Evolutionary conservation across 805 yeast genomes (phyloP).

Genomic region (Starmerella vaccinii): DNA sequence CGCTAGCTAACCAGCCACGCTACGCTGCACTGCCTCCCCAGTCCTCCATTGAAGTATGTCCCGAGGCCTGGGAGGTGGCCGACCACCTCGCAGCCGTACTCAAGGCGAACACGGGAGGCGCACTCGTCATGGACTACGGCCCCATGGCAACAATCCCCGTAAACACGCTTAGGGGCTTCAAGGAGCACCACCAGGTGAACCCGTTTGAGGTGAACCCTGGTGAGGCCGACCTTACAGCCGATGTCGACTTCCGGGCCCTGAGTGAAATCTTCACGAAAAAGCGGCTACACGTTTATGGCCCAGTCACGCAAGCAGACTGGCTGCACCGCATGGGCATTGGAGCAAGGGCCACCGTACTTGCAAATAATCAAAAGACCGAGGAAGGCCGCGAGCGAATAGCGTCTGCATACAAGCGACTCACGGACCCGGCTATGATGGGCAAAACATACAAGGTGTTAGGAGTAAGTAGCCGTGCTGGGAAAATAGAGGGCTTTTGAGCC

Average conservation of each 20-base stretch:
- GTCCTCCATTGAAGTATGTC: conserved; percentile 59
- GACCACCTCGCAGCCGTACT: conserved; percentile 42
- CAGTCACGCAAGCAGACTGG: conserved; percentile 71
- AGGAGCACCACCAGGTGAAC: conserved; percentile 58
- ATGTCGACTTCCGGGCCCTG: conserved; percentile 67
- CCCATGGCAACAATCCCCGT: conserved; percentile 51
- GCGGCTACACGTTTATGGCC: conserved; percentile 39
- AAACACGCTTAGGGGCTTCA: conserved; percentile 65
- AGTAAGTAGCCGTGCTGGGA: conserved; percentile 26
- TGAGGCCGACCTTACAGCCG: conserved; percentile 68
- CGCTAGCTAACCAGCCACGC: conserved; percentile 30
- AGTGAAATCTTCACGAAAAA: conserved; percentile 31
- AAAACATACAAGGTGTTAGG: conserved; percentile 63
- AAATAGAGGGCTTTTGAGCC: conserved; percentile 18
- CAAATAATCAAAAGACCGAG: conserved; percentile 34
- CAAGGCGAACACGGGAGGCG: conserved; percentile 44
- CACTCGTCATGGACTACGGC: conserved; percentile 71
- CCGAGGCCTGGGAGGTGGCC: conserved; percentile 56
- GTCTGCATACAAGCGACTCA: conserved; percentile 50
- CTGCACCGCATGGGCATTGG: conserved; percentile 66
- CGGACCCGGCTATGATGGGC: conserved; percentile 65
- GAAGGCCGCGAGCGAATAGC: conserved; percentile 45
- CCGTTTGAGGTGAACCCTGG: conserved; percentile 68
- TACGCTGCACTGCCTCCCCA: conserved; percentile 45
- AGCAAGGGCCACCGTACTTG: conserved; percentile 44